These are phyloP conservation scores for Brassica juncea DNA, from an alignment of 345 rosid species.

Conservation along the genomic window DNA sequence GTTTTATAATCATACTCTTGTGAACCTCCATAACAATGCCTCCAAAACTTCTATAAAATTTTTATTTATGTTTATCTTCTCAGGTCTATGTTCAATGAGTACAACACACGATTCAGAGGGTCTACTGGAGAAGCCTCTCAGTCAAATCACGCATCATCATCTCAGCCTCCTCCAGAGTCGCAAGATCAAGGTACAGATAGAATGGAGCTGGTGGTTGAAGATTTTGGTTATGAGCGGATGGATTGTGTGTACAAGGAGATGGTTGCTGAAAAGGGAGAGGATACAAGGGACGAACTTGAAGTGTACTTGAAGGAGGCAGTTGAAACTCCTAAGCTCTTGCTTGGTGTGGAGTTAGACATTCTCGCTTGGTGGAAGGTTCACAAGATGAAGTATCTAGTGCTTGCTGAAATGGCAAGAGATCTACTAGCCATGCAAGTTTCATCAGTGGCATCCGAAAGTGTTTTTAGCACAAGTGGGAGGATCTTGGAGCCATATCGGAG, in stretches of 20 bases:
- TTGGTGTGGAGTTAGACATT: not conserved
- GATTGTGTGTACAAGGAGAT: not conserved
- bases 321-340: not conserved
- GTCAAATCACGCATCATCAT: not conserved
- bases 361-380: not conserved
- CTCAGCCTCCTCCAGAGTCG: not conserved
- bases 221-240: not conserved
- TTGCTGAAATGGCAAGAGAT: not conserved
- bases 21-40: no score
- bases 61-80: not conserved
- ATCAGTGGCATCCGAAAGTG: not conserved
- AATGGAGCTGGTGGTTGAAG: not conserved
- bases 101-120: not conserved
- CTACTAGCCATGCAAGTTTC: not conserved
- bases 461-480: not conserved
- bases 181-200: not conserved
- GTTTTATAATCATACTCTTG: not conserved
- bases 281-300: not conserved
- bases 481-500: not conserved
- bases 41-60: no score
- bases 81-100: not conserved
- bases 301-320: not conserved
- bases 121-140: not conserved
- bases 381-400: not conserved
- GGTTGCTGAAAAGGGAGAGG: not conserved